Base-by-base conservation (phyloP, 2,329 filamentous ascomycete genomes). In the Beauveria brongniartii region DNA sequence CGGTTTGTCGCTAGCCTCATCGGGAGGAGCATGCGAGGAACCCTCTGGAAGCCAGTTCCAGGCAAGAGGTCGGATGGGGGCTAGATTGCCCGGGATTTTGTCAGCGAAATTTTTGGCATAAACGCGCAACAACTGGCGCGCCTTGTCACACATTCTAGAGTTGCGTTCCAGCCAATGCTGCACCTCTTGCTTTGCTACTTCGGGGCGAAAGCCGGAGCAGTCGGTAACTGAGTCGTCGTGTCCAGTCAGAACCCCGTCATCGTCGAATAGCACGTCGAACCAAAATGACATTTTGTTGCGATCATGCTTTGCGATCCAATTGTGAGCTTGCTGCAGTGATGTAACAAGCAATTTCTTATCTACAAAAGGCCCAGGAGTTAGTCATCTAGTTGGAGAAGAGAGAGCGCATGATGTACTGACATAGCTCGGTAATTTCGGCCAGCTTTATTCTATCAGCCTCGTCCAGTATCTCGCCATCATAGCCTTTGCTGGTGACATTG, bases 241-340 rank as follows among this genome's bases (percentile, higher is more conserved):
- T 51, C 77, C 76, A 9, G 76, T 76, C 34, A 76, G 72, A 3
- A 73, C 74, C 7, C 75, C 75, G 34, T 80, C 78, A 34, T 84
- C 83, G 59, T 88, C 84, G 59, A 87, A 87, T 8, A 88, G 73
- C 30, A 87, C 82, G 59, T 85, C 82, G 61, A 82, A 83, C 85
- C 85, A 88, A 63, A 88, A 88, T 0, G 82, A 79, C 83, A 87
- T 88, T 69, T 88, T 88, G 71, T 87, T 87, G 41, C 85, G 76
- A 67, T 88, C 85, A 66, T 88, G 85, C 63, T 86, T 86, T 61
- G 85, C 84, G 1, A 84, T 86, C 84, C 85, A 87, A 69, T 88
- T 88, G 65, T 88, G 85, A 2, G 84, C 82, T 69, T 88, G 84
- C 67, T 88, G 85, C 14, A 88, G 72, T 2, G 82, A 83, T 0